Percentiles rank a stretch among this genome's conserved stretches.
Conservation (phyloP, 2,329 filamentous ascomycete genomes). For the Trichoderma atroviride region DNA sequence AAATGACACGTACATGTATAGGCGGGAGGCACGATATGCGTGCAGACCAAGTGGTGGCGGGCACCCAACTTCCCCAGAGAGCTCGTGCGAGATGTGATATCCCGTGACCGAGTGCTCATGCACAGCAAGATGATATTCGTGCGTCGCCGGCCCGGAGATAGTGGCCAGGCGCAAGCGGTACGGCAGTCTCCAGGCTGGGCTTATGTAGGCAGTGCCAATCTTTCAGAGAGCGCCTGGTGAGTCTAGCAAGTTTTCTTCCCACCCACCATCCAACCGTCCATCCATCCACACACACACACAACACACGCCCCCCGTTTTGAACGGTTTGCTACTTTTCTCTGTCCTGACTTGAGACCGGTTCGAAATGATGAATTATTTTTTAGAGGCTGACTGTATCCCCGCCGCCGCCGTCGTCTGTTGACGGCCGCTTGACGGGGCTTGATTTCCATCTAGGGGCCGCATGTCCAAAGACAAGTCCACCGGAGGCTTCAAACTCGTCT, state of each 20-base stretch:
- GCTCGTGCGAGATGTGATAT: slow-evolving; percentile 73
- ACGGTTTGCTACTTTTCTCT: background rate
- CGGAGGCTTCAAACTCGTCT: slow-evolving; percentile 73
- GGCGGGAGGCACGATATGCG: slow-evolving; percentile 81
- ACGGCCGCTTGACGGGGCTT: slow-evolving; percentile 16
- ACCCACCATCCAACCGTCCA: background rate
- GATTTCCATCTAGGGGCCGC: slow-evolving; percentile 64
- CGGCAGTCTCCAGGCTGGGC: slow-evolving; percentile 61
- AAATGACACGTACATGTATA: slow-evolving; percentile 38
- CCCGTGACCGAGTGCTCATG: slow-evolving; percentile 72
- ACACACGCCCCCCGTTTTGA: background rate
- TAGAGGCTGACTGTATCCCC: slow-evolving; percentile 32
- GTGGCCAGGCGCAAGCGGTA: background rate
- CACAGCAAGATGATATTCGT: slow-evolving; percentile 79
- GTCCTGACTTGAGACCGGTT: slow-evolving; percentile 16
- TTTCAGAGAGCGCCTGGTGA: slow-evolving; percentile 91
- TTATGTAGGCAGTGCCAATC: slow-evolving; percentile 88
- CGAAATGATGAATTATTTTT: slow-evolving; percentile 1
- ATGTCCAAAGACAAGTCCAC: slow-evolving; percentile 69
- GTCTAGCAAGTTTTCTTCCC: slow-evolving; percentile 35
- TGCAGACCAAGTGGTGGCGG: slow-evolving; percentile 73
- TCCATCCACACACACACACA: background rate
- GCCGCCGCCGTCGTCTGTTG: slow-evolving; percentile 27
- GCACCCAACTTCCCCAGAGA: slow-evolving; percentile 68
- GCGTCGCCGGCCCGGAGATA: slow-evolving; percentile 35